These are phyloP conservation scores for Diplodia sapinea DNA, from an alignment of 2,329 filamentous ascomycete species.

Conservation along the genomic window DNA sequence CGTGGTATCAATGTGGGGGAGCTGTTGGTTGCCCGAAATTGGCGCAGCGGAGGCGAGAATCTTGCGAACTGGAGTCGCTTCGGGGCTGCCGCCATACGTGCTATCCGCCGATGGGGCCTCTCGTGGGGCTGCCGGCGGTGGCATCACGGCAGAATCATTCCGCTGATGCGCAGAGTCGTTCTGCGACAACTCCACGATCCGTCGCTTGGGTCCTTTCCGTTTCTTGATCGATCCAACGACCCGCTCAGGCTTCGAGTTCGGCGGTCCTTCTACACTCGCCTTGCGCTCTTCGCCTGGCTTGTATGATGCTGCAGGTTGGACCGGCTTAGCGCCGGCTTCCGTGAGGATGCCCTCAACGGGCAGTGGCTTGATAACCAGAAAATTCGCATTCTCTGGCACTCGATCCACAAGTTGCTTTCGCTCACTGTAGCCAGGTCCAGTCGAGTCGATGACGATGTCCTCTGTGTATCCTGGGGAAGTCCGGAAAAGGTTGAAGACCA, in stretches of 20 bases:
- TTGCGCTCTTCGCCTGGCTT: constrained; percentile 19
- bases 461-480: constrained; percentile 87
- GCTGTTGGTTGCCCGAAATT: constrained; percentile 15
- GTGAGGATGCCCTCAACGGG: constrained; percentile 60
- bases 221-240: constrained; percentile 29
- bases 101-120: constrained; percentile 30
- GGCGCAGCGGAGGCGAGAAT: constrained; percentile 17
- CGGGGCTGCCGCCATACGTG: constrained; percentile 38
- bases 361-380: constrained; percentile 77
- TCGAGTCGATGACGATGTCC: constrained; percentile 86
- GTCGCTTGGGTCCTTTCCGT: constrained; percentile 61
- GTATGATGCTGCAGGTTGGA: constrained; percentile 3
- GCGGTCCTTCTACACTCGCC: constrained; percentile 2
- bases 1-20: constrained; percentile 34
- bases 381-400: constrained; percentile 73
- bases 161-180: constrained; percentile 41
- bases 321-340: constrained; percentile 12
- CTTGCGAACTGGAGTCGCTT: constrained; percentile 37
- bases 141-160: constrained; percentile 29
- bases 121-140: constrained; percentile 7
- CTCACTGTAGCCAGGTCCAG: constrained; percentile 83
- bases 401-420: constrained; percentile 83
- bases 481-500: constrained; percentile 95
- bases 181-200: constrained; percentile 63
- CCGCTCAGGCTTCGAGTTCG: constrained; percentile 11